phyloP scores from a whole-genome alignment of 2,329 filamentous ascomycete genomes.

The Colletotrichum gloeosporioides region DNA sequence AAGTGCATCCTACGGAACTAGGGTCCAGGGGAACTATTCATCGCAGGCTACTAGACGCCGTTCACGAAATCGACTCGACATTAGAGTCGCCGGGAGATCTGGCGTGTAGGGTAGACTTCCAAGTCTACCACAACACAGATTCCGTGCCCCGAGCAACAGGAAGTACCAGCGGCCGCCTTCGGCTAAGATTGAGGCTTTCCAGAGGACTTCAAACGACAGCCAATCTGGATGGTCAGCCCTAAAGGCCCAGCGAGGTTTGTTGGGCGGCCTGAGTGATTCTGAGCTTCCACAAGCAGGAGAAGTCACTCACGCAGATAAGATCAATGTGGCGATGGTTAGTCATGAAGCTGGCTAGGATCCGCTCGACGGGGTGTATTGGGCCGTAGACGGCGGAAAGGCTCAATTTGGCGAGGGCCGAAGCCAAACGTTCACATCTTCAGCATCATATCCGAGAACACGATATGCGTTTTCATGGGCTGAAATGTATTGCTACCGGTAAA shows the following conservation, averaged over 20 bases:
- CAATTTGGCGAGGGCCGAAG: background rate
- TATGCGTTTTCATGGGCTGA: background rate
- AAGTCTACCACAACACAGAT: background rate
- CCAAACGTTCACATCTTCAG: background rate
- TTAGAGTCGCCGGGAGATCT: background rate
- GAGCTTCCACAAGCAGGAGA: background rate
- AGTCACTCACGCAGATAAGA: background rate
- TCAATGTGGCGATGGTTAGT: background rate
- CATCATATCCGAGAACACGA: background rate
- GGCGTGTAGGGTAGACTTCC: background rate
- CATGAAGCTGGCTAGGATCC: background rate
- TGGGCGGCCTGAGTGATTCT: background rate
- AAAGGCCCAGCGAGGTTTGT: background rate
- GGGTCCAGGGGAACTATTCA: background rate
- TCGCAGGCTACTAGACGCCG: background rate
- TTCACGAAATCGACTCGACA: background rate
- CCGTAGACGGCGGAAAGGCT: background rate
- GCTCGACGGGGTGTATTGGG: background rate
- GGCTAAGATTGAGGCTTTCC: background rate
- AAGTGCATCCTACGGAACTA: background rate
- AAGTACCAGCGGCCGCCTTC: background rate
- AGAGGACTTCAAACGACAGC: background rate
- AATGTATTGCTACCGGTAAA: background rate
- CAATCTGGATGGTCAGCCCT: background rate
- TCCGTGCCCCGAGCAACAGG: background rate